Evolutionary conservation across 140 eudicot genomes (phyloP).

Genomic region (Erigeron philadelphicus): DNA sequence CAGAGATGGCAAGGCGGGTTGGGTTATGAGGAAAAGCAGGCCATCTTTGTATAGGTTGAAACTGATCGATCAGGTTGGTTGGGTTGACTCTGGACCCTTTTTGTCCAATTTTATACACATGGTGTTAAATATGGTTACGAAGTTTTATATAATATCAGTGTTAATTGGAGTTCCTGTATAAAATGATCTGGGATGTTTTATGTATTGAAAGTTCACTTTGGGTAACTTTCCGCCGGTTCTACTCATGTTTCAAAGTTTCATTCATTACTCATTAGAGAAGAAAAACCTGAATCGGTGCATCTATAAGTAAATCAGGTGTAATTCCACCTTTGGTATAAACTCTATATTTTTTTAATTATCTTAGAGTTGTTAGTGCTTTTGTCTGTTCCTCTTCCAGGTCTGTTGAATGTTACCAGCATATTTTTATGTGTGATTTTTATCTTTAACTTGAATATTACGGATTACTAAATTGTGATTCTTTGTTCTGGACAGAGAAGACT

Average conservation of each 20-base stretch:
- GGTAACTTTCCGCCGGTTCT: neutral
- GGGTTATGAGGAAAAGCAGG: neutral
- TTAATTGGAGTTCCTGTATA: neutral
- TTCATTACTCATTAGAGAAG: neutral
- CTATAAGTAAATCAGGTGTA: neutral
- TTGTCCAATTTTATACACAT: neutral
- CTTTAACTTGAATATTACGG: neutral
- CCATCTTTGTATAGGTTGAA: neutral
- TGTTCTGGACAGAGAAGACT: slow-evolving; percentile 58
- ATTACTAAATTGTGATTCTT: slow-evolving; percentile 12
- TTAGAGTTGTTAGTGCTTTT: neutral
- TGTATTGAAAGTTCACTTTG: neutral
- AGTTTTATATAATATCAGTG: neutral
- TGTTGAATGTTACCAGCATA: slow-evolving; percentile 10
- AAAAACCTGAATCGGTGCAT: neutral
- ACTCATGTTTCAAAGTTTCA: neutral
- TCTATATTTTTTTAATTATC: neutral
- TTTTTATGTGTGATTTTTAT: neutral
- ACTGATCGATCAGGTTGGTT: neutral
- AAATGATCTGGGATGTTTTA: neutral
- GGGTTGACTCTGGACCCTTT: neutral
- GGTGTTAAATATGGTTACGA: neutral
- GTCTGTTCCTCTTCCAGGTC: slow-evolving; percentile 4
- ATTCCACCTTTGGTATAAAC: neutral
- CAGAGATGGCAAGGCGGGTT: slow-evolving; percentile 6